Evolutionary conservation across 192 early-diverging fungal genomes (phyloP).

Genomic region (Phycomyces nitens): DNA sequence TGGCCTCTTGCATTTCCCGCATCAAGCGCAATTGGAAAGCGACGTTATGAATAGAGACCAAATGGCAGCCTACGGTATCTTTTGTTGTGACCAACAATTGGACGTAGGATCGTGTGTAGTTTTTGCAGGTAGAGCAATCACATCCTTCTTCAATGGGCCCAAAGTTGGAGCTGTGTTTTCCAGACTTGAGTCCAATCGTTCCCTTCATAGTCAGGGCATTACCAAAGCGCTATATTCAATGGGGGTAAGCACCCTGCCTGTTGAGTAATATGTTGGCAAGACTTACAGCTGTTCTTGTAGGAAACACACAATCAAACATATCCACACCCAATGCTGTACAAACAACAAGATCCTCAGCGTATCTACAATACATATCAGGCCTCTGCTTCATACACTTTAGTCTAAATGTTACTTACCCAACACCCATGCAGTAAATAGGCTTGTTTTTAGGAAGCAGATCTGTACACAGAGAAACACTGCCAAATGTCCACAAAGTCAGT

Average conservation of each 20-base stretch:
- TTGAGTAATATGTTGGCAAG: background rate
- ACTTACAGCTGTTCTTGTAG: constrained; percentile 76
- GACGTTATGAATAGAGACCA: constrained; percentile 81
- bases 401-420: constrained; percentile 65
- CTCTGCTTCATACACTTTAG: too few relatives aligned
- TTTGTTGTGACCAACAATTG: constrained; percentile 52
- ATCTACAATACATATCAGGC: constrained; percentile 40
- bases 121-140: constrained; percentile 71
- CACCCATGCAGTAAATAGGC: constrained; percentile 91
- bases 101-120: constrained; percentile 71
- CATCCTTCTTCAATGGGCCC: constrained; percentile 75
- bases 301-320: constrained; percentile 91
- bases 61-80: constrained; percentile 79
- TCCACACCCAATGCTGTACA: constrained; percentile 85
- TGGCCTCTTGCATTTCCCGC: constrained; percentile 69
- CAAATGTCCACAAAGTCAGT: background rate
- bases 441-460: constrained; percentile 76
- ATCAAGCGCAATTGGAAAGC: constrained; percentile 84
- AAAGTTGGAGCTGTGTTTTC: constrained; percentile 59
- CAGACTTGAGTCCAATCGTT: constrained; percentile 59
- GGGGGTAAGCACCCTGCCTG: too few relatives aligned
- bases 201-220: constrained; percentile 77
- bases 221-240: constrained; percentile 66
- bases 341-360: constrained; percentile 81
- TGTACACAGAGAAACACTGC: constrained; percentile 68